phyloP scores from a whole-genome alignment of 2,329 filamentous ascomycete species.

The Trichoderma sp. region DNA sequence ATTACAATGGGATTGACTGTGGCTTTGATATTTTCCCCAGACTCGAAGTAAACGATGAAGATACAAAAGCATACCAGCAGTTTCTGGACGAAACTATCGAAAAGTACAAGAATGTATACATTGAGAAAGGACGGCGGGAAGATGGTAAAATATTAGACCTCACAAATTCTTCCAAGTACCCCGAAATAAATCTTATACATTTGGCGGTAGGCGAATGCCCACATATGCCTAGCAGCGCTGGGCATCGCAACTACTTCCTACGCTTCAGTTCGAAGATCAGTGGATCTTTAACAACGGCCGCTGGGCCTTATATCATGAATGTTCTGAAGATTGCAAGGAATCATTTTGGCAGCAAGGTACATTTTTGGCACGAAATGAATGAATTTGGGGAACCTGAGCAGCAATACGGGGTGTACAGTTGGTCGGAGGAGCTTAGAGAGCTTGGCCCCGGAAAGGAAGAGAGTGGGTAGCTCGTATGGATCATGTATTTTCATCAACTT shows the following conservation, averaged over 20 bases:
- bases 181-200: background rate
- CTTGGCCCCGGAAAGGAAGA: background rate
- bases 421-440: background rate
- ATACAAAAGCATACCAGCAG: background rate
- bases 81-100: background rate
- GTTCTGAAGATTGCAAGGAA: background rate
- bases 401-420: background rate
- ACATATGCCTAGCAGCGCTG: background rate
- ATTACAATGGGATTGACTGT: background rate
- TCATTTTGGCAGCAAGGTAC: background rate
- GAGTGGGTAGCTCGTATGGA: background rate
- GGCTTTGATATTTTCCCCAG: background rate
- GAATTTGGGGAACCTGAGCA: background rate
- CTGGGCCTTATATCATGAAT: background rate
- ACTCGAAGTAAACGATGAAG: background rate
- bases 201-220: background rate
- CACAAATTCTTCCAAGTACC: background rate
- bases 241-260: background rate
- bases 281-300: background rate
- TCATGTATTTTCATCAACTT: background rate
- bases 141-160: background rate
- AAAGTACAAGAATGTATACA: background rate
- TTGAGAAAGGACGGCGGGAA: background rate
- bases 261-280: background rate
- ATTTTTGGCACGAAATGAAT: background rate